A percentile compares a stretch with the other conserved stretches of the same genome.
Evolutionary conservation across 306 rosid species (phyloP).

Genomic region (Medicago ruthenica): DNA sequence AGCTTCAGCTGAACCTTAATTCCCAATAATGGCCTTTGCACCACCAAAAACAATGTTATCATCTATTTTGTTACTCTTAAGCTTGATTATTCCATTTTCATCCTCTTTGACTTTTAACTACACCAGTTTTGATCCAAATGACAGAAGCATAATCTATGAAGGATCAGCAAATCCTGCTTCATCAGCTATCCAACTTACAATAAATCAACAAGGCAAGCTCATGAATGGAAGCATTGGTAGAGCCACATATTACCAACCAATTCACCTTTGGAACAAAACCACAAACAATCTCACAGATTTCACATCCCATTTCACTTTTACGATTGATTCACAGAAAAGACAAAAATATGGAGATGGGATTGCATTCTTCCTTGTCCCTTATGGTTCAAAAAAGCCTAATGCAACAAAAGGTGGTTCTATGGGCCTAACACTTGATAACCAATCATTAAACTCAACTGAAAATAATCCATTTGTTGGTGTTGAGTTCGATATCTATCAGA

Average conservation of each 20-base stretch:
- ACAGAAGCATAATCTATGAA: slow-evolving; percentile 11
- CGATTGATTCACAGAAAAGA: slow-evolving; percentile 36
- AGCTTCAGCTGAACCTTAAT: not conserved
- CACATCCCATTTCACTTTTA: slow-evolving; percentile 50
- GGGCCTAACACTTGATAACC: slow-evolving; percentile 39
- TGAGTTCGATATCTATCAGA: slow-evolving; percentile 55
- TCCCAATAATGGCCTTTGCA: not conserved
- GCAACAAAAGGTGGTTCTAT: slow-evolving; percentile 35
- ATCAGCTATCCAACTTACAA: slow-evolving; percentile 37
- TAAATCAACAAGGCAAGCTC: not conserved
- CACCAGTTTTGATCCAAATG: slow-evolving; percentile 23
- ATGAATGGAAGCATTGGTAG: slow-evolving; percentile 31
- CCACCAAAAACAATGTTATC: slow-evolving; percentile 9
- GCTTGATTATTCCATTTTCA: slow-evolving; percentile 26
- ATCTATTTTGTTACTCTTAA: slow-evolving; percentile 13
- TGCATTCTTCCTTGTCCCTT: slow-evolving; percentile 54
- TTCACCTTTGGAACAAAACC: slow-evolving; percentile 54
- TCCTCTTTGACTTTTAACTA: slow-evolving; percentile 36
- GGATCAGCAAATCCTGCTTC: not conserved
- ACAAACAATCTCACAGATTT: slow-evolving; percentile 51
- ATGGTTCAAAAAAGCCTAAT: slow-evolving; percentile 13
- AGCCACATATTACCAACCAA: slow-evolving; percentile 41
- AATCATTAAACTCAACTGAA: not conserved
- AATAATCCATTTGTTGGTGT: slow-evolving; percentile 51
- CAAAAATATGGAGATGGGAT: slow-evolving; percentile 41